These are phyloP conservation scores for Papiliotrema nemorosa DNA, from an alignment of 1,284 basidiomycete genomes.

Conservation along the genomic window DNA sequence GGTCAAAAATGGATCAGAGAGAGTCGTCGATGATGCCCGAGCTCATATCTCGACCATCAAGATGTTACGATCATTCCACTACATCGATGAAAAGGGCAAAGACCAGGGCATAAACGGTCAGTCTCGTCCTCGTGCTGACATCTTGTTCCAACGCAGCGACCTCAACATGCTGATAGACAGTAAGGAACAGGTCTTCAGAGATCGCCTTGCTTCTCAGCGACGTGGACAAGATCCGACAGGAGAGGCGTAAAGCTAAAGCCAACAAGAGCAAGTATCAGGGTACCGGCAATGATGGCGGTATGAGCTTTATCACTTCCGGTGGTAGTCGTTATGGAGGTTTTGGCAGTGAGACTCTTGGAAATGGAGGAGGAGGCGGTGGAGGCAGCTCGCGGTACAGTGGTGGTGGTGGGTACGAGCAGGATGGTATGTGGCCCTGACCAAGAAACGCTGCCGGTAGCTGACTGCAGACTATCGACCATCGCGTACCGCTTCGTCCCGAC, in stretches of 20 bases:
- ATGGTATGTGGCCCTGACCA: conserved; percentile 17
- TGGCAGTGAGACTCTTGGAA: conserved; percentile 62
- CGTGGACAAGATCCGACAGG: conserved; percentile 82
- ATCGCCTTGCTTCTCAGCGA: conserved; percentile 84
- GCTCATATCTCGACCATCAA: conserved; percentile 93
- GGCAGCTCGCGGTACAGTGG: conserved; percentile 16
- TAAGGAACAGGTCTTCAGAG: conserved; percentile 90
- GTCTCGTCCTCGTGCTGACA: conserved; percentile 19
- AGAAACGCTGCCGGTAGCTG: conserved; percentile 5
- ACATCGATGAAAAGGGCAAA: conserved; percentile 97
- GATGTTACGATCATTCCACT: conserved; percentile 97
- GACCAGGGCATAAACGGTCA: conserved; percentile 96
- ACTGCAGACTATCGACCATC: conserved; percentile 24
- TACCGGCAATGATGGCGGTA: conserved; percentile 67
- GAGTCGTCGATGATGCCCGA: conserved; percentile 95
- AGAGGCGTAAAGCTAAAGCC: conserved; percentile 88
- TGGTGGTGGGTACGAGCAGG: conserved; percentile 23
- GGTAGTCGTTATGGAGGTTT: conserved; percentile 74
- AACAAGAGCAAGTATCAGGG: conserved; percentile 91
- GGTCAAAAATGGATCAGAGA: conserved; percentile 96
- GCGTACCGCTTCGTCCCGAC: conserved; percentile 51
- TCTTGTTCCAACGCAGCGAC: background rate
- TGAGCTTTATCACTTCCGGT: conserved; percentile 44
- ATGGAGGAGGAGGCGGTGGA: conserved; percentile 53
- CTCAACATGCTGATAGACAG: conserved; percentile 50